Evolutionary conservation across 192 early-diverging fungal genomes (phyloP), one percentile per base, ranked within the genome.

Genomic region (Backusella morwellensis): DNA sequence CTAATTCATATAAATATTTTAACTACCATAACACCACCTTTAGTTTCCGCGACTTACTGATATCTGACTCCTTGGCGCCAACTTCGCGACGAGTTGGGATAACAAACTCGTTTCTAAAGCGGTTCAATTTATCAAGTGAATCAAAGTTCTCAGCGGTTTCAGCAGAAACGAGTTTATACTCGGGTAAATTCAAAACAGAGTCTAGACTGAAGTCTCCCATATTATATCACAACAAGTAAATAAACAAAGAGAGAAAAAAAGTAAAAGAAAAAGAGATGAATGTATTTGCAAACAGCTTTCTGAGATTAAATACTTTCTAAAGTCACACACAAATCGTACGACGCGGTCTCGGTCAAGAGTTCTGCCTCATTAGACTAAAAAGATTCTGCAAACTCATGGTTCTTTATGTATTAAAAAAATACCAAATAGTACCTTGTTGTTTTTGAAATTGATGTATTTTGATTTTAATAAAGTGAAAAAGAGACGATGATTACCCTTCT

Each of bases 51-150:
- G 12, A 63, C 26, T 17, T 44, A 44, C 35, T 21, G 17, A 36
- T 17, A 21, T 42, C 36, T 0, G 76, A 23, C n/a, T 34, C 52
- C 41, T 41, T 68, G n/a, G 81, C 85, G 4, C 84, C 75, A 4
- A 88, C 81, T 34, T 92, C 77, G 26, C 50, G 74, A 29, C 81
- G 67, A 0, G 74, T 83, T 12, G 93, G 93, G 70, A 93, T 89
- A 35, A 68, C 78, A 82, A 95, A 95, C 75, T 93, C 91, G 50
- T 74, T 67, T 70, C 91, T 84, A 59, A 90, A 83, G 14, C 56
- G 70, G 0, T 66, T 72, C n/a, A 93, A 85, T 14, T 87, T 74
- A 75, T 92, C 91, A 8, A 77, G 71, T 1, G 35, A 67, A 78
- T 94, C 93, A 77, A 93, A 83, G 6, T 42, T 29, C 42, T 76